Evolutionary conservation across 2,329 filamentous ascomycete species (phyloP).

Genomic region (Ophiocordyceps robertsii): DNA sequence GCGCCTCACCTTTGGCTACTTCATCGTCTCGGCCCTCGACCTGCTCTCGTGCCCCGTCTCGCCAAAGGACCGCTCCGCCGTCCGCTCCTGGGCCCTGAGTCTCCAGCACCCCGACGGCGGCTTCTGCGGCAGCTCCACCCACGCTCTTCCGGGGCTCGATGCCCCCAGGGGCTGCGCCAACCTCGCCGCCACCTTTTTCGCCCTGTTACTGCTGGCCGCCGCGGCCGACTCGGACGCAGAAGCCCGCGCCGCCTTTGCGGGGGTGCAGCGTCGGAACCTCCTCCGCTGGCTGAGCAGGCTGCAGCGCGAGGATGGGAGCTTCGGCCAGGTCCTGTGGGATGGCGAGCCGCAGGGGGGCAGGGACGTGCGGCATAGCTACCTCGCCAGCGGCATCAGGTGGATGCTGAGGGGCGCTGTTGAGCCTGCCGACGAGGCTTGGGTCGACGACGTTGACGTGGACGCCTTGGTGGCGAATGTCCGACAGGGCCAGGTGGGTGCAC

Average conservation of each 20-base stretch:
- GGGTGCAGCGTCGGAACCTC: constrained; percentile 54
- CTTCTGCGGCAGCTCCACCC: constrained; percentile 72
- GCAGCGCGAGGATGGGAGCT: constrained; percentile 78
- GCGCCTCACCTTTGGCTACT: constrained; percentile 79
- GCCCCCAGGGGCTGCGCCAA: constrained; percentile 45
- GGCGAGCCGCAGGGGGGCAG: constrained; percentile 57
- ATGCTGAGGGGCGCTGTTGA: constrained; percentile 54
- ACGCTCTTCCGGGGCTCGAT: constrained; percentile 29
- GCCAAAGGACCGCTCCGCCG: constrained; percentile 25
- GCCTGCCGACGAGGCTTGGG: constrained; percentile 35
- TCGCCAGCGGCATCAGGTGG: constrained; percentile 70
- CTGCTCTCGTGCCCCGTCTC: constrained; percentile 54
- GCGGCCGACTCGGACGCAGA: constrained; percentile 25
- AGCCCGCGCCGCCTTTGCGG: constrained; percentile 34
- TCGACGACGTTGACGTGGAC: constrained; percentile 63
- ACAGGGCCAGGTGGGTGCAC: constrained; percentile 33
- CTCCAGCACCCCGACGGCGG: constrained; percentile 80
- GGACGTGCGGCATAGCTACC: constrained; percentile 81
- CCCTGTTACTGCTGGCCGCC: constrained; percentile 56
- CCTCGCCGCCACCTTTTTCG: constrained; percentile 80
- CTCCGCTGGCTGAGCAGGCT: constrained; percentile 61
- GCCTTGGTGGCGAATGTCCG: constrained; percentile 58
- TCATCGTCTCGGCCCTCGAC: constrained; percentile 76
- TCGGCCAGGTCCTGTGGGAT: constrained; percentile 64
- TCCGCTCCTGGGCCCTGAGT: constrained; percentile 67